Evolutionary conservation across 768 basidiomycete genomes (phyloP).

Genomic region (Leccinum pellstonianum): DNA sequence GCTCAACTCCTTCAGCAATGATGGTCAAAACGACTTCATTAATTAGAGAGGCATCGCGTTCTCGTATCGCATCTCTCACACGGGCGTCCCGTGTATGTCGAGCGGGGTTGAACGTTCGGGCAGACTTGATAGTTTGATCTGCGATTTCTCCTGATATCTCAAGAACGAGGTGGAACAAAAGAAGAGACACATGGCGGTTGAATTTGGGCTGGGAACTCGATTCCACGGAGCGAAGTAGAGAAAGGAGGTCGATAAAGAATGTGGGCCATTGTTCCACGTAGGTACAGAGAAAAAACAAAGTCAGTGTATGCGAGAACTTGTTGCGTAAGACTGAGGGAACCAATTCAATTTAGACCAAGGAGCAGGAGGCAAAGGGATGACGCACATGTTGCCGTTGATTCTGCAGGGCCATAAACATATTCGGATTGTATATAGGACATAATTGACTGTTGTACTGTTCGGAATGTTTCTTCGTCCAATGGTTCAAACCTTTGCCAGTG

Average conservation of each 20-base stretch:
- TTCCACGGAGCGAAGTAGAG: conserved; percentile 64
- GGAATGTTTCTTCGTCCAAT: conserved; percentile 68
- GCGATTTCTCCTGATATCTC: conserved; percentile 98
- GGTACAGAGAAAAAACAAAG: conserved; percentile 83
- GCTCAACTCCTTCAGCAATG: conserved; percentile 66
- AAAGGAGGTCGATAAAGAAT: conserved; percentile 78
- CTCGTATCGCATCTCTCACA: conserved; percentile 87
- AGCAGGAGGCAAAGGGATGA: conserved; percentile 15
- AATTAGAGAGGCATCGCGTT: conserved; percentile 81
- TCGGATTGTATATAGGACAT: conserved; percentile 84
- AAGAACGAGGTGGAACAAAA: conserved; percentile 88
- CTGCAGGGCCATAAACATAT: conserved; percentile 83
- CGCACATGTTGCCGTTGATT: conserved; percentile 80
- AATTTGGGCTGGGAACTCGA: conserved; percentile 56
- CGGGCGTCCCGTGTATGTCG: conserved; percentile 80
- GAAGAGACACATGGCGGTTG: conserved; percentile 82
- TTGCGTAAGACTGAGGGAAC: conserved; percentile 74
- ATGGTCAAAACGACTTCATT: conserved; percentile 87
- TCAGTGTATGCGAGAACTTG: conserved; percentile 90
- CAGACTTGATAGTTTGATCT: conserved; percentile 90
- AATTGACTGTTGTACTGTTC: conserved; percentile 71
- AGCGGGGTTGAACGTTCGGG: conserved; percentile 64
- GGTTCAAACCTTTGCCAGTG: conserved; percentile 52
- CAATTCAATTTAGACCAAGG: conserved; percentile 5
- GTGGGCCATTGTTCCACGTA: conserved; percentile 85